Evolutionary conservation across 441 rosid genomes (phyloP), one percentile per base, ranked within the genome.

Genomic region (Capsella rubella): DNA sequence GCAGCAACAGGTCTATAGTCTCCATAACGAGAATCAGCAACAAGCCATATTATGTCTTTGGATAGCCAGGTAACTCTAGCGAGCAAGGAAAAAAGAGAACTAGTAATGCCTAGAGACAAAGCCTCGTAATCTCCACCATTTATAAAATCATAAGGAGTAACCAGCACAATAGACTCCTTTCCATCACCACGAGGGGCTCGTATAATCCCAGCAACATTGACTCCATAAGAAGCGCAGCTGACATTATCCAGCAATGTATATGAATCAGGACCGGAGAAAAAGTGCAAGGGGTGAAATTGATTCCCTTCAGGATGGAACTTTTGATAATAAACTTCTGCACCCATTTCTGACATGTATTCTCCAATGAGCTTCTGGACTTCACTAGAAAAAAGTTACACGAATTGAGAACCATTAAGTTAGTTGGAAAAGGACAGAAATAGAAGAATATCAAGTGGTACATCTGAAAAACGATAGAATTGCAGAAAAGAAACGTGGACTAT

Each of bases 181-280:
- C 99, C 98, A 57, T 92, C 99, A 73, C 95, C 97, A 34, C 85
- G 91, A 47, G 97, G 90, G 58, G 99, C 98, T 87, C 97, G 90
- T 78, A 91, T 83, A 57, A 92, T 87, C 70, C 98, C 99, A 61
- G 84, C 84, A 65, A 82, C 78, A 52, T 87, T 90, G 74, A 90
- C 56, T 5, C 92, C 93, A 71, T 84, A 79, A 8, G 84, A 79
- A 11, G 86, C 81, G 80, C 92, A 89, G 60, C 84, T 89, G 18
- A 75, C 74, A 75, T 85, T 89, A 72, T 79, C 87, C 32, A 47
- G 81, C 54, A 47, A 50, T 35, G 70, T 51, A 67, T 76, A 78
- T 40, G 87, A 81, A 71, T 73, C 92, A 59, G 91, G 95, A 58
- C 86, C 74, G 37, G 98, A 89, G 81, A 92, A 92, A 69, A 95